A percentile compares a stretch with the other conserved stretches of the same genome.
Conservation (phyloP, 2,329 filamentous ascomycete species). For the Aspergillus tanneri region DNA sequence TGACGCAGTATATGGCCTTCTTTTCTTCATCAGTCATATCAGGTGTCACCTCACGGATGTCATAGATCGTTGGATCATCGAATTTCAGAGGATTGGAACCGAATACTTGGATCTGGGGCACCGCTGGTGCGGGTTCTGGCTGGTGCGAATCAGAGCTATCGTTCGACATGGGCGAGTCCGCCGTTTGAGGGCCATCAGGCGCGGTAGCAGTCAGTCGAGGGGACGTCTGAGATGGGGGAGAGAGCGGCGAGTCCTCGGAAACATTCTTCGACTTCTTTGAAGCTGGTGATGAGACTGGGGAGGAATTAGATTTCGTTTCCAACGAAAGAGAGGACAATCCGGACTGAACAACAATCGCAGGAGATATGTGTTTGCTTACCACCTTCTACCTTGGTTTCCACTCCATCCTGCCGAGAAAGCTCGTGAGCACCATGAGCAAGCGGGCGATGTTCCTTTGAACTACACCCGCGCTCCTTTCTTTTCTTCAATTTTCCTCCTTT, state of each 20-base stretch:
- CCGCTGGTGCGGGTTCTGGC: constrained; percentile 58
- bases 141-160: constrained; percentile 59
- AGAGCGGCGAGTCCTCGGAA: constrained; percentile 42
- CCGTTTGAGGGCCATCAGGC: constrained; percentile 60
- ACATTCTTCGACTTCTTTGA: constrained; percentile 41
- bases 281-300: constrained; percentile 35
- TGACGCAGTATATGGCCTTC: constrained; percentile 84
- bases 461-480: constrained; percentile 66
- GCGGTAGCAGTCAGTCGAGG: constrained; percentile 45
- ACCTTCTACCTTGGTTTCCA: constrained; percentile 59
- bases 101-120: constrained; percentile 79
- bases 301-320: neutral
- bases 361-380: constrained; percentile 29
- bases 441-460: constrained; percentile 60
- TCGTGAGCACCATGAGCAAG: constrained; percentile 63
- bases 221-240: constrained; percentile 44
- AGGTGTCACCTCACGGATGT: constrained; percentile 73
- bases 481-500: constrained; percentile 70
- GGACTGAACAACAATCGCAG: neutral
- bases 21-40: constrained; percentile 83
- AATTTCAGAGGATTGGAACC: constrained; percentile 91
- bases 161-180: constrained; percentile 63
- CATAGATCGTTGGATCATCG: constrained; percentile 87
- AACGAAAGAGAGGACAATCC: no score
- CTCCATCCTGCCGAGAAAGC: constrained; percentile 63